These are phyloP conservation scores for Yamadazyma spencermartinsiae DNA, from an alignment of 1,139 yeast genomes.

Conservation along the genomic window DNA sequence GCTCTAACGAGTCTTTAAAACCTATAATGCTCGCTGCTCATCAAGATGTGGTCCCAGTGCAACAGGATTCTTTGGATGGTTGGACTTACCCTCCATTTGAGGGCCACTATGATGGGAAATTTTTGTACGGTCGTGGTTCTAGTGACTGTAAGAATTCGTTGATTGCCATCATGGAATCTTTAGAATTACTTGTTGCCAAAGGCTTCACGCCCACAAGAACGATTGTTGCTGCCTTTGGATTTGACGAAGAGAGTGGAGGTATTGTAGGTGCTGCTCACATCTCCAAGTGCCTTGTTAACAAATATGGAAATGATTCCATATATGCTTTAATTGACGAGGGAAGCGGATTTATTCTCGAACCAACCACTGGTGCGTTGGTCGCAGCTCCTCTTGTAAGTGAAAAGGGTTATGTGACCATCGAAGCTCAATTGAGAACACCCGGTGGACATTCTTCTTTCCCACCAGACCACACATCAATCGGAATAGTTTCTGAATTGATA, in stretches of 20 bases:
- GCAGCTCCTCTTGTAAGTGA: conserved; percentile 44
- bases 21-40: conserved; percentile 76
- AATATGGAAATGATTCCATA: conserved; percentile 35
- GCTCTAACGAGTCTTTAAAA: conserved; percentile 50
- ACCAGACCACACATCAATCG: conserved; percentile 49
- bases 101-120: conserved; percentile 63
- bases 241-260: conserved; percentile 45
- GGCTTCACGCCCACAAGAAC: conserved; percentile 36
- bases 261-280: conserved; percentile 34
- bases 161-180: conserved; percentile 39
- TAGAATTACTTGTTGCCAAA: conserved; percentile 34
- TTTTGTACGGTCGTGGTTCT: conserved; percentile 43
- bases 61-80: conserved; percentile 49
- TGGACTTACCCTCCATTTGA: conserved; percentile 75
- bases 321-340: conserved; percentile 48
- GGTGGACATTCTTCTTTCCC: conserved; percentile 51
- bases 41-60: conserved; percentile 85
- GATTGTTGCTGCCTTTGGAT: conserved; percentile 43
- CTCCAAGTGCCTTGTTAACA: conserved; percentile 28
- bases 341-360: conserved; percentile 29
- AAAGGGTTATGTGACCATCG: conserved; percentile 40
- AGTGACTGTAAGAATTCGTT: conserved; percentile 43
- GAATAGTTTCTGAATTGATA: conserved; percentile 44
- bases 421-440: conserved; percentile 36
- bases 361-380: conserved; percentile 30